These are phyloP conservation scores for Bertia moriformis DNA, from an alignment of 2,329 filamentous ascomycete genomes.

Conservation along the genomic window DNA sequence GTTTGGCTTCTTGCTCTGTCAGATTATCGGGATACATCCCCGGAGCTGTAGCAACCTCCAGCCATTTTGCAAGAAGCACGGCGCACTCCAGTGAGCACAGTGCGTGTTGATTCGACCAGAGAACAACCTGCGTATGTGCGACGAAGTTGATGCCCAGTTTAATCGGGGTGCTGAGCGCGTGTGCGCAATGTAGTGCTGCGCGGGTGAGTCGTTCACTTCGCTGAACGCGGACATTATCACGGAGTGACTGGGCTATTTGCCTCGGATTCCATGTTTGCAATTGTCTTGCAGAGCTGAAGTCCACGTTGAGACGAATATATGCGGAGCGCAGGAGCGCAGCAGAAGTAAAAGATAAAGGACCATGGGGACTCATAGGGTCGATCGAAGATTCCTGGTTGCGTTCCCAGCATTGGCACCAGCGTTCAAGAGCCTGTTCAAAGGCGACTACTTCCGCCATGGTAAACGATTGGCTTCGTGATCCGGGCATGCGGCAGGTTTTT, in stretches of 20 bases:
- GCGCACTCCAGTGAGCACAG: conserved; percentile 29
- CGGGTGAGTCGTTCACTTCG: conserved; percentile 20
- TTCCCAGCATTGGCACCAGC: conserved; percentile 1
- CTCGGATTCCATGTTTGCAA: conserved; percentile 14
- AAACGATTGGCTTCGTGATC: neutral
- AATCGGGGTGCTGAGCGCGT: conserved; percentile 28
- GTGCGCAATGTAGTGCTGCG: conserved; percentile 26
- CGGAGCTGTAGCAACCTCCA: conserved; percentile 4
- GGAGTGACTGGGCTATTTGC: conserved; percentile 11
- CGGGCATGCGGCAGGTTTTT: neutral
- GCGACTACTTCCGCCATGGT: neutral
- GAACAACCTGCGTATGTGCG: conserved; percentile 25
- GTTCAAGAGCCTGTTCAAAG: conserved; percentile 1
- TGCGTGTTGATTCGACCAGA: conserved; percentile 29
- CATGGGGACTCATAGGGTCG: conserved; percentile 1
- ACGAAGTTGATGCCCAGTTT: conserved; percentile 27
- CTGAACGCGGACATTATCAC: conserved; percentile 13
- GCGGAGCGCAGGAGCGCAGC: conserved; percentile 17
- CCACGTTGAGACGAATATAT: conserved; percentile 16
- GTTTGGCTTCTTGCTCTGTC: conserved; percentile 14
- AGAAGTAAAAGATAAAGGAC: conserved; percentile 9
- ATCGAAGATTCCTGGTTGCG: conserved; percentile 1
- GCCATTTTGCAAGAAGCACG: conserved; percentile 24
- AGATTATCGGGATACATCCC: conserved; percentile 8
- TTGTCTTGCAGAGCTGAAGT: conserved; percentile 14